A percentile compares a stretch with the other conserved stretches of the same genome.
phyloP scores from a whole-genome alignment of 148 eudicot species.

The Gaultheria prostrata region DNA sequence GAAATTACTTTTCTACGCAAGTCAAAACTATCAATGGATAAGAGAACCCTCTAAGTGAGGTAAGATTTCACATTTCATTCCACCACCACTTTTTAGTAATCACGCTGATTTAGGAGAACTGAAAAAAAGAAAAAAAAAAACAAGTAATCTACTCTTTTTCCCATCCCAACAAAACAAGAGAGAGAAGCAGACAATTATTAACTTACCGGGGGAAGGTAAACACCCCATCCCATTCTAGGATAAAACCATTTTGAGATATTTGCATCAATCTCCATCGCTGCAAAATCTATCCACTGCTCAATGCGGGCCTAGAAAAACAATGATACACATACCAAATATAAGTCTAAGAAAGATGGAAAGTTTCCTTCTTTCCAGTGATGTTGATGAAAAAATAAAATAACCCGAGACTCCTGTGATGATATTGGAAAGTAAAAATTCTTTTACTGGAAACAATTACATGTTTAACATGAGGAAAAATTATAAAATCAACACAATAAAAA shows the following conservation, averaged over 20 bases:
- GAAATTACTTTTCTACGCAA: too few relatives aligned
- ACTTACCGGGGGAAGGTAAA: conserved; percentile 23
- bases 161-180: background rate
- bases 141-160: too few relatives aligned
- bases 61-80: too few relatives aligned
- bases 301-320: conserved; percentile 18
- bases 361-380: background rate
- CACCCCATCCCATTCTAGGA: conserved; percentile 15
- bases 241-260: conserved; percentile 17
- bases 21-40: too few relatives aligned
- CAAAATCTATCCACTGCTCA: conserved; percentile 27
- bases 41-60: too few relatives aligned
- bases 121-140: too few relatives aligned
- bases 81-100: too few relatives aligned
- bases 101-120: too few relatives aligned
- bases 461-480: background rate
- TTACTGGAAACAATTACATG: background rate
- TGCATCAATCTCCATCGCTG: conserved; percentile 22
- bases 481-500: background rate
- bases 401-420: too few relatives aligned
- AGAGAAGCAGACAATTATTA: background rate
- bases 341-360: background rate
- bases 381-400: too few relatives aligned
- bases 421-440: background rate
- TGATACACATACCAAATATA: background rate